Evolutionary conservation across 2,329 filamentous ascomycete species (phyloP).

Genomic region (Aspergillus brasiliensis): DNA sequence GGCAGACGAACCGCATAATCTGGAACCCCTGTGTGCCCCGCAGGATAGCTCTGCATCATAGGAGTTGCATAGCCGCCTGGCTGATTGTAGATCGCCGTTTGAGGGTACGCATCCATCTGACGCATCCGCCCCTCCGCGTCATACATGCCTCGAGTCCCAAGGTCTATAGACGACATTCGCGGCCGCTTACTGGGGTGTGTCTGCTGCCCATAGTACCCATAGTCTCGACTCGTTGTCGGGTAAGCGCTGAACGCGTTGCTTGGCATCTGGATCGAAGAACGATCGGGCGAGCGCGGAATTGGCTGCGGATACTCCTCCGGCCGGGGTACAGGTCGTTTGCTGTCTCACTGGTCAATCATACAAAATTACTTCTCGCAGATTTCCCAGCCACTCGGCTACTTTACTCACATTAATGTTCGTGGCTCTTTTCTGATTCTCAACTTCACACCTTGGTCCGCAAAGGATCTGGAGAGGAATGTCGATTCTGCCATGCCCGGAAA

Average conservation of each 20-base stretch:
- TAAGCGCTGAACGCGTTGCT: constrained; percentile 36
- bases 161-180: constrained; percentile 41
- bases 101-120: constrained; percentile 40
- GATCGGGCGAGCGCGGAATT: constrained; percentile 42
- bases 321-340: constrained; percentile 43
- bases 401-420: constrained; percentile 53
- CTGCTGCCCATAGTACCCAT: constrained; percentile 35
- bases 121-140: constrained; percentile 41
- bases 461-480: constrained; percentile 75
- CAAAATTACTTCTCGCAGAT: neutral
- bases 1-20: constrained; percentile 40
- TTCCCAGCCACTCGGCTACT: neutral
- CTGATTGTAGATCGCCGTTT: constrained; percentile 37
- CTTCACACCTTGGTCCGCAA: constrained; percentile 85
- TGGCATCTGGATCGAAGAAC: constrained; percentile 39
- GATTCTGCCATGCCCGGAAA: constrained; percentile 82
- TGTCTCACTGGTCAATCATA: constrained; percentile 24
- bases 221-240: constrained; percentile 35
- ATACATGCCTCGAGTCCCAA: constrained; percentile 38
- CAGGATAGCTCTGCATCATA: constrained; percentile 38
- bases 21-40: constrained; percentile 37
- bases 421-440: constrained; percentile 82
- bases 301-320: constrained; percentile 42
- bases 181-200: constrained; percentile 39
- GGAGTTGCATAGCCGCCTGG: constrained; percentile 36